A percentile compares a stretch with the other conserved stretches of the same genome.
Conservation (phyloP, 2,329 filamentous ascomycete genomes). For the Calonectria pauciramosa region DNA sequence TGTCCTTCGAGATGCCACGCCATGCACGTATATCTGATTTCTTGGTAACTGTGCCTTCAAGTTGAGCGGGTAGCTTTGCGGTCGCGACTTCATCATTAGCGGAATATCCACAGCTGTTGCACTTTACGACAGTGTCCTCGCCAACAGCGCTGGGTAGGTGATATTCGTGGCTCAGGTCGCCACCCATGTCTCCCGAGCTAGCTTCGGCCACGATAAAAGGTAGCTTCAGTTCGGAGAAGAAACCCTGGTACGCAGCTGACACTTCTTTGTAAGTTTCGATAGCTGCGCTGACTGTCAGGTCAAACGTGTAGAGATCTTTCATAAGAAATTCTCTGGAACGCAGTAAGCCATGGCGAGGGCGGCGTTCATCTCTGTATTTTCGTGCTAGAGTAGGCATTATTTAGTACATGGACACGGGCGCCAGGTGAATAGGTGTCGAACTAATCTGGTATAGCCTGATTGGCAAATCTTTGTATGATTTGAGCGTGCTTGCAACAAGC, state of each 20-base stretch:
- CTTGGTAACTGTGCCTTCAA: not conserved
- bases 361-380: slow-evolving; percentile 94
- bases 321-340: slow-evolving; percentile 94
- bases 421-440: slow-evolving; percentile 47
- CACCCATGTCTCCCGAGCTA: slow-evolving; percentile 96
- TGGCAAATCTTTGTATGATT: slow-evolving; percentile 89
- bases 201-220: slow-evolving; percentile 89
- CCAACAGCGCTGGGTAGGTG: slow-evolving; percentile 85
- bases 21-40: slow-evolving; percentile 59
- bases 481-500: slow-evolving; percentile 79
- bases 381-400: slow-evolving; percentile 67
- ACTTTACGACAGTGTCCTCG: slow-evolving; percentile 88
- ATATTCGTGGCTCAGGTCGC: slow-evolving; percentile 93
- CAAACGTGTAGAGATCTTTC: slow-evolving; percentile 99
- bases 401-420: slow-evolving; percentile 30
- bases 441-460: slow-evolving; percentile 92
- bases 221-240: slow-evolving; percentile 87
- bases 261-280: slow-evolving; percentile 85
- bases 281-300: slow-evolving; percentile 76
- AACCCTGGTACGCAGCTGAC: slow-evolving; percentile 77
- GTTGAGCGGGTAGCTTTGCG: slow-evolving; percentile 37
- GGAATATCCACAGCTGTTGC: slow-evolving; percentile 79
- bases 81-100: slow-evolving; percentile 90
- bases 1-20: slow-evolving; percentile 77
- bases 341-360: slow-evolving; percentile 89